Base-by-base conservation (phyloP, 2,329 filamentous ascomycete species). In the Botrytis pseudocinerea region DNA sequence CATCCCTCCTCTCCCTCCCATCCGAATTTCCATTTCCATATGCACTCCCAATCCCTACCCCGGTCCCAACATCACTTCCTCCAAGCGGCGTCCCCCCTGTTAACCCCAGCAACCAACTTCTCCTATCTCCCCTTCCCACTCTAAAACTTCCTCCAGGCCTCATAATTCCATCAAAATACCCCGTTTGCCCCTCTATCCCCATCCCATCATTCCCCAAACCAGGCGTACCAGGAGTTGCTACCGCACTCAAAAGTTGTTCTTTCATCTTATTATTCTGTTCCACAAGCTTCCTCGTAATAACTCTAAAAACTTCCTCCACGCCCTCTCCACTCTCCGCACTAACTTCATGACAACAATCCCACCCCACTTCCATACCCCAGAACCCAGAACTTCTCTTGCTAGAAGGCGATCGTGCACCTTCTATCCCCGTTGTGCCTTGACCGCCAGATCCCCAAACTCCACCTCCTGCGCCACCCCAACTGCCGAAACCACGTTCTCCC, bases 261-360 rank as follows among this genome's bases (percentile, higher is more conserved):
- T 88, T 87, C 22, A 87, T 80, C 63, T 85, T 85, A 73, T 91
- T 85, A 74, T 86, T 84, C 79, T 95, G 89, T 84, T 98, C 95
- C 8, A 91, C 90, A 28, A 92, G 83, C 83, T 97, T 97, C 79
- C 97, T 86, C 14, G 95, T 96, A 63, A 94, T 92, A 40, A 97
- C 93, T 2, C 95, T 88, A 79, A 98, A 98, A 0, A 99, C 94
- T 83, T 98, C 96, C 78, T 98, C 96, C 28, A 99, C 95, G 28
- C 95, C 95, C 85, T 98, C 95, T 73, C 95, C 95, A 79, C 92
- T 94, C 85, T 97, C 95, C 65, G 95, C 95, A 78, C 91, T 95
- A 80, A 99, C 95, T 84, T 99, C 96, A 82, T 98, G 96, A 82
- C 95, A 98, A 76, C 94, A 97, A 80, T 98, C 95, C 95, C 95